A percentile compares a stretch with the other conserved stretches of the same genome.
These are phyloP conservation scores for Phylloporus sp. DNA, from an alignment of 768 basidiomycete genomes.

Conservation along the genomic window DNA sequence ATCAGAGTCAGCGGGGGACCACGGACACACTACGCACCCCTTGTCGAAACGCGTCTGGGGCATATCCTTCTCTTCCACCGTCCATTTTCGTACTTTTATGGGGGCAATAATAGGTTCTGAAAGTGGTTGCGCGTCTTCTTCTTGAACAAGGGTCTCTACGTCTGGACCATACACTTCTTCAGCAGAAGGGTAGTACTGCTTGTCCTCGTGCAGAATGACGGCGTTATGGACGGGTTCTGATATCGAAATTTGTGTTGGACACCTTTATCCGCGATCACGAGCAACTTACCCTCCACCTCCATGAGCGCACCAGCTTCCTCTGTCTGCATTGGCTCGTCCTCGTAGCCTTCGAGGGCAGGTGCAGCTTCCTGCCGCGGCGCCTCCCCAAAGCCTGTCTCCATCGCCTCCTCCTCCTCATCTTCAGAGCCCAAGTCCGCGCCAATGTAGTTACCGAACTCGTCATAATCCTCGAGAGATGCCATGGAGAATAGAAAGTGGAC, in stretches of 20 bases:
- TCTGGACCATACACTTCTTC: slow-evolving; percentile 88
- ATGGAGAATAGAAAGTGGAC: slow-evolving; percentile 26
- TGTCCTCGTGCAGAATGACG: slow-evolving; percentile 92
- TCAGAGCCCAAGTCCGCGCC: slow-evolving; percentile 93
- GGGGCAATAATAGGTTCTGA: slow-evolving; percentile 95
- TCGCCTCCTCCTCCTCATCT: slow-evolving; percentile 50
- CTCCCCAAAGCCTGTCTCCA: slow-evolving; percentile 47
- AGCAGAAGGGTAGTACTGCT: slow-evolving; percentile 95
- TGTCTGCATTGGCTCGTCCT: slow-evolving; percentile 60
- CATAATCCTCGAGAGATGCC: slow-evolving; percentile 73
- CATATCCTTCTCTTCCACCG: slow-evolving; percentile 91
- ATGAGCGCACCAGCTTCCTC: slow-evolving; percentile 66
- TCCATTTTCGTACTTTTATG: slow-evolving; percentile 92
- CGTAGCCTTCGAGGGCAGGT: slow-evolving; percentile 78
- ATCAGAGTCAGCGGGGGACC: slow-evolving; percentile 3
- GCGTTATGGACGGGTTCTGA: slow-evolving; percentile 77
- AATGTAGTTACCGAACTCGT: slow-evolving; percentile 97
- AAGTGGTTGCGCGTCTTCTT: slow-evolving; percentile 95
- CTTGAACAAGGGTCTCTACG: slow-evolving; percentile 95
- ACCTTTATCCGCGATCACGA: not conserved
- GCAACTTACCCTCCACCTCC: slow-evolving; percentile 73
- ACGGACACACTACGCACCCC: slow-evolving; percentile 52
- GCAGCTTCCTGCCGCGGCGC: slow-evolving; percentile 35
- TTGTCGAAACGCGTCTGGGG: slow-evolving; percentile 98
- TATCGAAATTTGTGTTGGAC: slow-evolving; percentile 8